phyloP scores from a whole-genome alignment of 805 yeast genomes.

The Wickerhamiella parazyma region DNA sequence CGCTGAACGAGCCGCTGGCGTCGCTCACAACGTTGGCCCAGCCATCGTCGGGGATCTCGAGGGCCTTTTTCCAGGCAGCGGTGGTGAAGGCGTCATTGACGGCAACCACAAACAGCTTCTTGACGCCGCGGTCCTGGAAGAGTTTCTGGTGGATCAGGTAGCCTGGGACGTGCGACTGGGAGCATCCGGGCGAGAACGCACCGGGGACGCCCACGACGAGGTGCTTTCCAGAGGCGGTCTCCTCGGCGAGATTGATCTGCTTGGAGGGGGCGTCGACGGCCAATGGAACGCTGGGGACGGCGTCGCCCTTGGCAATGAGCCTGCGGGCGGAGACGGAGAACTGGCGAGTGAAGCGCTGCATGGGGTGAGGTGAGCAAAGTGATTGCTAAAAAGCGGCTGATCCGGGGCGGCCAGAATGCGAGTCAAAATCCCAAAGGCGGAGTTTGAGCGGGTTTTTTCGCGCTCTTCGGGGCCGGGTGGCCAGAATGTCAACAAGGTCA shows the following conservation, averaged over 20 bases:
- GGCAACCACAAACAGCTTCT: conserved; percentile 51
- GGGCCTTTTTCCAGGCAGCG: conserved; percentile 55
- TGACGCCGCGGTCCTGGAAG: conserved; percentile 40
- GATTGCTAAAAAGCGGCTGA: too few relatives aligned
- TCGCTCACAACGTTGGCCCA: conserved; percentile 56
- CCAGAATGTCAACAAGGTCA: conserved; percentile 64
- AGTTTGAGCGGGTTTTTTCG: conserved; percentile 35
- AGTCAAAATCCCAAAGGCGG: conserved; percentile 15
- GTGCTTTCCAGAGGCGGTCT: conserved; percentile 35
- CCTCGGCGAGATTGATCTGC: conserved; percentile 40
- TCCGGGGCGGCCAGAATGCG: neutral
- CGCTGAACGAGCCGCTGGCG: conserved; percentile 60
- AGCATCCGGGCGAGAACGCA: conserved; percentile 72
- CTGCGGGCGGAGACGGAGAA: conserved; percentile 18
- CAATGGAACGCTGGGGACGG: conserved; percentile 43
- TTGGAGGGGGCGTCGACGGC: conserved; percentile 54
- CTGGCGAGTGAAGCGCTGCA: conserved; percentile 5
- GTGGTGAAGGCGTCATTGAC: conserved; percentile 83
- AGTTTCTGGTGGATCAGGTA: conserved; percentile 38
- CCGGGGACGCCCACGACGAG: conserved; percentile 55
- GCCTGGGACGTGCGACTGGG: conserved; percentile 63
- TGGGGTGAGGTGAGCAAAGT: neutral
- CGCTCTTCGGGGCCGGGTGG: conserved; percentile 81
- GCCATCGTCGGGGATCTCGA: conserved; percentile 15
- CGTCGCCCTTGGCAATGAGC: conserved; percentile 44